Percentiles rank a stretch among this genome's conserved stretches.
phyloP scores from a whole-genome alignment of 2,329 filamentous ascomycete genomes.

The Pseudonectria buxi region DNA sequence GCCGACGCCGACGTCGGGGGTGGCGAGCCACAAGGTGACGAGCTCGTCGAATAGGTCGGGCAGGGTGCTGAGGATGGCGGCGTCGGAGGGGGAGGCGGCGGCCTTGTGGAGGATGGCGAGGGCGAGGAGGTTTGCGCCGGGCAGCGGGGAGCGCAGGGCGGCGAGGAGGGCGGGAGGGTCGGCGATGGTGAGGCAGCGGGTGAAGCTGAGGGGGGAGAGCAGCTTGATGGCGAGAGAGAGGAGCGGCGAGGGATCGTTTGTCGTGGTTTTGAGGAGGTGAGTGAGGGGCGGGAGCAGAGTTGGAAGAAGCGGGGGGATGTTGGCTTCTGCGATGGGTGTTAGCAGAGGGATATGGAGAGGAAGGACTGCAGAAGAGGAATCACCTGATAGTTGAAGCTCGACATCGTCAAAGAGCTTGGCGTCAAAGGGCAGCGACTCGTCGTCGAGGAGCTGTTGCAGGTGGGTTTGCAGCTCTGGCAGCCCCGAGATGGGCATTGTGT shows the following conservation, averaged over 20 bases:
- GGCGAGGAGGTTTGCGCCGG: conserved; percentile 52
- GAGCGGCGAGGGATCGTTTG: conserved; percentile 43
- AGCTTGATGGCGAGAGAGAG: conserved; percentile 50
- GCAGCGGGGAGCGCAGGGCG: conserved; percentile 46
- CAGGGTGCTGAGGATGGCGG: conserved; percentile 43
- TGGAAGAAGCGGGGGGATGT: conserved; percentile 45
- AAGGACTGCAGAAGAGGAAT: conserved; percentile 1
- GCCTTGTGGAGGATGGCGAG: conserved; percentile 52
- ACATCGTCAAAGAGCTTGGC: conserved; percentile 52
- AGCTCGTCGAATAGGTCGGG: conserved; percentile 42
- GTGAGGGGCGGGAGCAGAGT: conserved; percentile 48
- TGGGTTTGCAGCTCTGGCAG: conserved; percentile 49
- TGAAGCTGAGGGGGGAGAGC: conserved; percentile 46
- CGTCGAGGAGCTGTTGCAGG: conserved; percentile 41
- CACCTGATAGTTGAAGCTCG: conserved; percentile 51
- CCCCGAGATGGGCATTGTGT: conserved; percentile 35
- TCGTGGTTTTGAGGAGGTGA: conserved; percentile 43
- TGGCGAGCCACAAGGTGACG: conserved; percentile 45
- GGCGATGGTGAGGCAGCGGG: conserved; percentile 44
- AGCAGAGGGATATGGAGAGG: background rate
- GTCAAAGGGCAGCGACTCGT: conserved; percentile 36
- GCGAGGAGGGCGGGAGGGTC: conserved; percentile 43
- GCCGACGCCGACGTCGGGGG: conserved; percentile 48
- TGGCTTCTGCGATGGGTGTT: conserved; percentile 34
- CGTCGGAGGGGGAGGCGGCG: conserved; percentile 39